Percentiles rank a stretch among this genome's conserved stretches.
Evolutionary conservation across 1,284 basidiomycete species (phyloP).

Genomic region (Naganishia liquefaciens): DNA sequence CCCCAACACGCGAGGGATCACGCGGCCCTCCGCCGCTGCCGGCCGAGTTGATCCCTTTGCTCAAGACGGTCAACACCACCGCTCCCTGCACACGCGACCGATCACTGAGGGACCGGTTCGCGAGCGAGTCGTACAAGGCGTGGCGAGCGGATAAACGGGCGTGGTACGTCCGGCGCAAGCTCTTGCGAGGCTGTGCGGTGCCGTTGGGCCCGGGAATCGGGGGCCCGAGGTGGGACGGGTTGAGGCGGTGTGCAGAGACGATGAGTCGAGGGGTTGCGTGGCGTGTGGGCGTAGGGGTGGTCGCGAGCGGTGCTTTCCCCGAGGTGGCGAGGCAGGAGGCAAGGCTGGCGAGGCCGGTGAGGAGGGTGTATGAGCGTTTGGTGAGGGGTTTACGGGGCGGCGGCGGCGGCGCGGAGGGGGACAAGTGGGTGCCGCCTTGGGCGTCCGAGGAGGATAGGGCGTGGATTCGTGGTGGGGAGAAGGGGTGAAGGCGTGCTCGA

Average conservation of each 20-base stretch:
- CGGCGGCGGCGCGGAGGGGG: too few relatives aligned
- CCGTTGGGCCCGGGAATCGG: background rate
- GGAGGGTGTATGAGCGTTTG: too few relatives aligned
- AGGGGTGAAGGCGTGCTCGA: too few relatives aligned
- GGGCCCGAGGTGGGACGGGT: background rate
- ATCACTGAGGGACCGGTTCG: conserved; percentile 5
- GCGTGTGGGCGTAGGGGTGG: too few relatives aligned
- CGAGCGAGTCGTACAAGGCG: background rate
- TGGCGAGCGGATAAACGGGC: background rate
- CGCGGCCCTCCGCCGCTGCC: conserved; percentile 1
- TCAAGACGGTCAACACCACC: conserved; percentile 13
- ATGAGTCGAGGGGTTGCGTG: background rate
- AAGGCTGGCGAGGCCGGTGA: too few relatives aligned
- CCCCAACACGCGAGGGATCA: too few relatives aligned
- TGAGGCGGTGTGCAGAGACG: background rate
- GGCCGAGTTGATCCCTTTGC: background rate
- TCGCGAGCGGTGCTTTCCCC: too few relatives aligned
- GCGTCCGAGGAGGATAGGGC: too few relatives aligned
- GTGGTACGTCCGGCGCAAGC: conserved; percentile 13
- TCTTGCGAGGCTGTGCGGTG: conserved; percentile 10
- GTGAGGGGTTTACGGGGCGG: too few relatives aligned
- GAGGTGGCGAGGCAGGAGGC: too few relatives aligned
- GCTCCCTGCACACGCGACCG: background rate
- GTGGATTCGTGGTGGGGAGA: too few relatives aligned
- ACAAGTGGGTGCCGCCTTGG: too few relatives aligned